Percentiles rank a stretch among this genome's conserved stretches.
phyloP scores from a whole-genome alignment of 441 rosid genomes.

The Populus tomentosa region DNA sequence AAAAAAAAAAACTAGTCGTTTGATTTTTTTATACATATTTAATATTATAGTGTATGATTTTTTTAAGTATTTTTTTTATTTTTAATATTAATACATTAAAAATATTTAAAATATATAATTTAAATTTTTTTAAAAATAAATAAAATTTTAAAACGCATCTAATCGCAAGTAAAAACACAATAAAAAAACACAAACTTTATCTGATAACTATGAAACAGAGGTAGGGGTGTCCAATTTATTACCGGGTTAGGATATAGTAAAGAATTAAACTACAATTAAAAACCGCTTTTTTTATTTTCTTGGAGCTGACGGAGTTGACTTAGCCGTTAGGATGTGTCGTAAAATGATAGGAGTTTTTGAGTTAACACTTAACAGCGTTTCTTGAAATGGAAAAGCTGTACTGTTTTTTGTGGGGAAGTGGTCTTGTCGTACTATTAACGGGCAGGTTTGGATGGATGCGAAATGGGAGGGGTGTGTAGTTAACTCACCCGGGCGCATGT shows the following conservation, averaged over 20 bases:
- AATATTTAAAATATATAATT: too few species aligned
- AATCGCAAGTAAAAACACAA: too few species aligned
- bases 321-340: conserved; percentile 5
- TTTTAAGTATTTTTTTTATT: too few species aligned
- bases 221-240: background rate
- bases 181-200: too few species aligned
- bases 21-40: too few species aligned
- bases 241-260: background rate
- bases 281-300: conserved; percentile 30
- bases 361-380: conserved; percentile 53
- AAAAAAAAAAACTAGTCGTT: too few species aligned
- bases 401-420: conserved; percentile 61
- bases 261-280: conserved; percentile 10
- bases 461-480: conserved; percentile 22
- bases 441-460: conserved; percentile 41
- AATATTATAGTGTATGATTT: too few species aligned
- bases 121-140: too few species aligned
- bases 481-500: conserved; percentile 22
- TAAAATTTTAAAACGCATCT: too few species aligned
- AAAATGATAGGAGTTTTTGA: conserved; percentile 12
- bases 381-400: conserved; percentile 47
- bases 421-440: conserved; percentile 60
- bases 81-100: too few species aligned
- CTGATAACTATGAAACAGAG: too few species aligned
- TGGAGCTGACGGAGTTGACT: conserved; percentile 37